Conservation (phyloP, 192 early-diverging fungal genomes). For the Dissophora ornata region DNA sequence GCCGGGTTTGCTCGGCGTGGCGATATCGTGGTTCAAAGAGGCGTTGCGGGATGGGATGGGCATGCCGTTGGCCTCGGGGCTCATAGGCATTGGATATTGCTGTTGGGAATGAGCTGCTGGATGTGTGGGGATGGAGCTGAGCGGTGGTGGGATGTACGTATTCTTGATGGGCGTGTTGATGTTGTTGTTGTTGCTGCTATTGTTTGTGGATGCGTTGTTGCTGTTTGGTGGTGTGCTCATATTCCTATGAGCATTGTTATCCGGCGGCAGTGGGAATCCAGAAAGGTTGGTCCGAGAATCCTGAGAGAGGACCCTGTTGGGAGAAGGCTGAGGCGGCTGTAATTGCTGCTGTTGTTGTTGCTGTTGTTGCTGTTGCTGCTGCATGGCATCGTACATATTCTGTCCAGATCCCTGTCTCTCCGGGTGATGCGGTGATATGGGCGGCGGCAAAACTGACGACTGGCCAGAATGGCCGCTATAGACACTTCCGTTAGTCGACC, state of each 20-base stretch:
- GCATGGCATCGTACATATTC: slow-evolving; percentile 4
- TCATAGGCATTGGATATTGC: slow-evolving; percentile 14
- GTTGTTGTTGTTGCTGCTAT: slow-evolving; percentile 16
- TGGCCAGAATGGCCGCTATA: slow-evolving; percentile 29
- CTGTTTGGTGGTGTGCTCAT: background rate
- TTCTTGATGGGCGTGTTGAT: too few species aligned
- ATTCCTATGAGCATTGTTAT: background rate
- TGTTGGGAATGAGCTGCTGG: background rate
- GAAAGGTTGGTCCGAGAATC: slow-evolving; percentile 1
- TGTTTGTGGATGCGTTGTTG: background rate
- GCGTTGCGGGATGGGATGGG: slow-evolving; percentile 42
- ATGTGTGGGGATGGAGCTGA: slow-evolving; percentile 5
- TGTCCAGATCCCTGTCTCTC: slow-evolving; percentile 23
- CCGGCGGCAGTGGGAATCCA: slow-evolving; percentile 9
- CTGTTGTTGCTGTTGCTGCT: background rate
- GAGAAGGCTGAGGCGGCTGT: background rate
- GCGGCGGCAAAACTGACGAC: background rate
- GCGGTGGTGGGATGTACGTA: background rate
- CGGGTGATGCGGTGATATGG: background rate
- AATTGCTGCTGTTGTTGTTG: slow-evolving; percentile 8
- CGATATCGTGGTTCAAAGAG: slow-evolving; percentile 33
- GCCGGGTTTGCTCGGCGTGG: slow-evolving; percentile 21
- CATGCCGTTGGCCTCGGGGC: slow-evolving; percentile 15
- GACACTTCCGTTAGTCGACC: slow-evolving; percentile 30
- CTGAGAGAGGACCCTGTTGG: background rate